Evolutionary conservation across 202 grass and related monocot genomes (phyloP), one percentile per base, ranked within the genome.

Genomic region (Cymbopogon flexuosus): DNA sequence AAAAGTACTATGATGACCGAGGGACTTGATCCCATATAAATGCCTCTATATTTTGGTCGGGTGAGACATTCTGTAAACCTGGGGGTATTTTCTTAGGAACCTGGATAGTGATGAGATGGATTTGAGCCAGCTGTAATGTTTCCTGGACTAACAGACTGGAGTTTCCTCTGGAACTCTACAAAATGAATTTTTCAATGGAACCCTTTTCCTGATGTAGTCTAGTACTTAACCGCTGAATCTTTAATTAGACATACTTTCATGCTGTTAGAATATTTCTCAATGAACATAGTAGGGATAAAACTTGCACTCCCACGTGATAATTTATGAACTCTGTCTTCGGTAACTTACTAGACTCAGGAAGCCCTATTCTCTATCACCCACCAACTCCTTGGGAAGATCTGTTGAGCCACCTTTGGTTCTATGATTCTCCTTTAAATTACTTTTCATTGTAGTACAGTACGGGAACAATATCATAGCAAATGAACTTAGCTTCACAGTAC

Each of bases 181-280:
- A 67, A 72, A 72, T 35, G 27, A 72, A 72, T 35, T 70, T 56
- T 56, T 68, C 16, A 76, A 59, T 24, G 59, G n/a, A 22, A 87
- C n/a, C 15, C 1, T 65, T 54, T 54, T 54, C 12, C 23, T 72
- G 45, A 13, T 36, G 73, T 73, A 62, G 39, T 34, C 18, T 56
- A 45, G 37, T 35, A 41, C 24, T 71, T 79, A 24, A 62, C 8
- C 0, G 16, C 3, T 45, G 16, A 65, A 79, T 31, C 51, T 73
- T 43, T 37, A 4, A 79, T 75, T 75, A 10, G 65, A 31, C 14
- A 57, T 51, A 57, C 6, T 77, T 77, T 6, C 3, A 49, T 39
- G 41, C 3, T 65, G 29, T 31, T 54, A 18, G 49, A 24, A 2
- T 72, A 34, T 51, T 51, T 33, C 61, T 78, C 51, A 34, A 66